Evolutionary conservation across 2,329 filamentous ascomycete species (phyloP), one percentile per base, ranked within the genome.

Genomic region (Talaromyces sp.): DNA sequence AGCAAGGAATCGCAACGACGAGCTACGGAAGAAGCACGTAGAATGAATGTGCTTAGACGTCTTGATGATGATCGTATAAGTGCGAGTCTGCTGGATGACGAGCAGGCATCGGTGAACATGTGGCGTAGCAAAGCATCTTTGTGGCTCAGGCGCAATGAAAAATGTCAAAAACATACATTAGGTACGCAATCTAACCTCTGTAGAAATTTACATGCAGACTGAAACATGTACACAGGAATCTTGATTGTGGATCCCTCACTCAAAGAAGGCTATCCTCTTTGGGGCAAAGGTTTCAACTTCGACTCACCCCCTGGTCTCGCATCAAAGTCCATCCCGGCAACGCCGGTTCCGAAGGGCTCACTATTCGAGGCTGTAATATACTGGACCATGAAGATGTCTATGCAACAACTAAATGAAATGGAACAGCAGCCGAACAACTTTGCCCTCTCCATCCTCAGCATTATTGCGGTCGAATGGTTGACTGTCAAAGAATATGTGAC

Each of bases 1-100:
- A 57, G 21, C 12, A 39, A 42, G n/a, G 54, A 57, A 25, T 57
- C 54, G 12, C 54, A 42, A 42, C 9, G 39, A 16, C 54, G 54
- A 11, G 54, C 54, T 14, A 57, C 54, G 9, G 35, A 39, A 42
- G 54, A 57, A 42, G 54, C 54, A 23, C 54, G 54, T 4, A 57
- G 35, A 28, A 57, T 57, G 54, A 57, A 57, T 18, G 54, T 57
- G 23, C 37, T 57, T 4, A 39, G 54, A 14, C 54, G 54, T 16
- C 23, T 57, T 12, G 54, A 57, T 57, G 54, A 57, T 42, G 54
- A 57, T 21, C 54, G 54, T 28, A 57, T 57, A 57, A 57, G 54
- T 18, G 54, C 54, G 1, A 57, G 54, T 28, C 18, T 57, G 11
- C 21, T 57, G 0, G 54, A 57, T 42, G 54, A 57, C 18, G 35